Evolutionary conservation across 306 rosid genomes (phyloP), one percentile per base, ranked within the genome.

Genomic region (Boehmeria nivea): DNA sequence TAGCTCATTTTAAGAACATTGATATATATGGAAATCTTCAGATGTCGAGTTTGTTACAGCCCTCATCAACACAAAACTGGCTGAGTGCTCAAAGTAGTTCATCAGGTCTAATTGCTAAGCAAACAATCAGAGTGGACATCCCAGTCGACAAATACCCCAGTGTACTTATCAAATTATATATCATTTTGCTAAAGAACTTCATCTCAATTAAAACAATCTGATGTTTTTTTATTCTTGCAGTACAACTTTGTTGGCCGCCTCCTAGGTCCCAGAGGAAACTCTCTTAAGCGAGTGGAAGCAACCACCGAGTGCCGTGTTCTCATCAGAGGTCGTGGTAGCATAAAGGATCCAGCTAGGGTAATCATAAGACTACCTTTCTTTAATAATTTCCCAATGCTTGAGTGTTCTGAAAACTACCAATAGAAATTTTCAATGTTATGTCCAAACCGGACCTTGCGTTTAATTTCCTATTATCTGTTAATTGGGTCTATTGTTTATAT

Each of bases 241-340:
- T 93, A 55, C 64, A 93, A 93, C 76, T 93, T 93, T 69, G 99
- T 93, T 49, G 99, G 99, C 50, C 96, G 96, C 56, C 91, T 93
- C 61, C 86, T 93, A 50, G 99, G 99, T 50, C 99, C 99, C 18
- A 81, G 99, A 66, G 99, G 99, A 25, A 93, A 93, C 82, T 93
- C 99, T 63, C 84, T 93, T 23, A 93, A 93, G 84, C 87, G 99
- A 44, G 96, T 93, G 59, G 99, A 93, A 81, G 95, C 82, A 39
- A 87, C 61, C 57, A 93, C 99, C 0, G 99, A 85, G 13, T 93
- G 96, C 26, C 99, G 96, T 67, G 99, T 93, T 69, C 71, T 93
- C 79, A 93, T 93, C 72, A 83, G 99, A 77, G 99, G 99, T 44
- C 86, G 86, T 48, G 99, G 99, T 67, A 93, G 99, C 94, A 93